Evolutionary conservation across 2,329 filamentous ascomycete genomes (phyloP), one percentile per base, ranked within the genome.

Genomic region (Anthostomella pinea): DNA sequence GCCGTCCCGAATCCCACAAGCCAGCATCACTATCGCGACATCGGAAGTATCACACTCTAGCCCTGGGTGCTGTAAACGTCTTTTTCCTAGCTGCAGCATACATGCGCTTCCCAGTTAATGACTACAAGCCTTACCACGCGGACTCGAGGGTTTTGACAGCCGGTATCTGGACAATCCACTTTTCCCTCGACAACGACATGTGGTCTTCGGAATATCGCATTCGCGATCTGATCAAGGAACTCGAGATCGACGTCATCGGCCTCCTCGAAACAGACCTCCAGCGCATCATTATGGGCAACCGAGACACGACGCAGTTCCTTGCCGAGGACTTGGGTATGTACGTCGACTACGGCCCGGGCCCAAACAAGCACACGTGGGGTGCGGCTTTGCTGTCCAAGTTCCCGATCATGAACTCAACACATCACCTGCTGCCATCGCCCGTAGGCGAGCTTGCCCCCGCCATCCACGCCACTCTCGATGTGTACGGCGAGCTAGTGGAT

Each of bases 311-410:
- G 1, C 93, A 97, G 60, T 94, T 87, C 65, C 77, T 98, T 7
- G 90, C 93, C 14, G 91, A 97, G 61, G 90, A 98, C 50, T 76
- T 98, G 8, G 93, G 93, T 52, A 98, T 98, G 93, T 98, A 96
- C 58, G 90, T 94, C 32, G 93, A 98, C 68, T 96, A 89, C 56
- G 93, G 93, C 37, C 93, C 93, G 19, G 93, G 93, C 2, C 93
- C 93, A 6, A 95, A 98, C 75, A 98, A 97, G 69, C 93, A 98
- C 68, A 98, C 93, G 0, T 98, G 93, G 93, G 93, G 93, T 33
- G 80, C 84, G 8, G 93, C 90, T 15, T 73, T 98, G 28, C 75
- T 98, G 4, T 96, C 89, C 53, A 97, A 97, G 59, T 98, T 97
- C 70, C 93, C 93, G 3, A 98, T 98, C 54, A 65, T 98, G 42